Evolutionary conservation across 208 protist species (phyloP).

Genomic region (Naegleria gruberi): DNA sequence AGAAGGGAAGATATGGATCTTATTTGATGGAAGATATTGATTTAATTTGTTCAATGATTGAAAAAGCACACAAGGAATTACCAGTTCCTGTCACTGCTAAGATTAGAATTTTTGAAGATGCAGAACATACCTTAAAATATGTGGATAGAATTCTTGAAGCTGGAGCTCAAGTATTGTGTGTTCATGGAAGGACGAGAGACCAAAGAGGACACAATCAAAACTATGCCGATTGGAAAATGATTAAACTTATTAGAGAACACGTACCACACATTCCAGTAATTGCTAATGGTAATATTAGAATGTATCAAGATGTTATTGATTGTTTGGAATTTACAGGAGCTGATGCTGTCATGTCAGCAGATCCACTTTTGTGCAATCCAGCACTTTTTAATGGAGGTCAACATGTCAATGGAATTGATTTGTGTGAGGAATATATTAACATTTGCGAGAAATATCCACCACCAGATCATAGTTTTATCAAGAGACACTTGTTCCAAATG

Average conservation of each 20-base stretch:
- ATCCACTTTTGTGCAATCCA: constrained; percentile 71
- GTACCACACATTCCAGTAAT: constrained; percentile 60
- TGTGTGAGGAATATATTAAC: background rate
- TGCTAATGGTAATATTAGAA: constrained; percentile 71
- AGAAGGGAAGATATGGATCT: constrained; percentile 72
- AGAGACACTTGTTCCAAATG: background rate
- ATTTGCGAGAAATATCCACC: background rate
- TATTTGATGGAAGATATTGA: constrained; percentile 56
- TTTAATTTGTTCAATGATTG: background rate
- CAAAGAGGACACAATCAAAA: constrained; percentile 56
- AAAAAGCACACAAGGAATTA: constrained; percentile 32
- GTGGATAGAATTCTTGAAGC: constrained; percentile 67
- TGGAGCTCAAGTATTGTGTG: constrained; percentile 59
- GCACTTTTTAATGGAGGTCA: constrained; percentile 45
- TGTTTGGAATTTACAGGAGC: constrained; percentile 47
- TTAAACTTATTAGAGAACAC: constrained; percentile 48
- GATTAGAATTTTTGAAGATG: constrained; percentile 74
- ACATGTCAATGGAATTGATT: background rate
- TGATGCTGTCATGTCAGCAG: constrained; percentile 74
- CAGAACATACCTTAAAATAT: constrained; percentile 65
- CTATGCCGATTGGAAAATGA: constrained; percentile 57
- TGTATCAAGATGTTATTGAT: constrained; percentile 52
- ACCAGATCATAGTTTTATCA: background rate
- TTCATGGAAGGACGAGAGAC: constrained; percentile 71
- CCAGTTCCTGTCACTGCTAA: constrained; percentile 77